Base-by-base conservation (phyloP, 768 basidiomycete genomes). In the Rhizopogon vesiculosus region DNA sequence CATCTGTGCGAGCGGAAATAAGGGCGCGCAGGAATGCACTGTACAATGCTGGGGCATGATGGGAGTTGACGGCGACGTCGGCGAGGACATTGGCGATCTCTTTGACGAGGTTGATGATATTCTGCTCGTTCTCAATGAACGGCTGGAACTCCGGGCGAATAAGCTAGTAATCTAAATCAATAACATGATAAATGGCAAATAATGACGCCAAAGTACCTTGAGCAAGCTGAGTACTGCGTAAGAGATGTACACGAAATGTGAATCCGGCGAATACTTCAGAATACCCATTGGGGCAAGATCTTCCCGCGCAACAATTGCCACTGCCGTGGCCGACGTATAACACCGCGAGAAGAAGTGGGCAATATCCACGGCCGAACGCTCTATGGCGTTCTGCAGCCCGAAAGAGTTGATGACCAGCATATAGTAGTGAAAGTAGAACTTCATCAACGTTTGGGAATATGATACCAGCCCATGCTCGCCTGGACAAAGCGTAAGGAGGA, bases 311-410 rank as follows among this genome's bases (percentile, higher is more conserved):
- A 93, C 72, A 35, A 74, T 74, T 15, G 88, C 87, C 65, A 88
- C 86, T 7, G 83, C 75, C 28, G 81, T 84, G 3, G 91, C 91
- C 8, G 83, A 79, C 3, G 81, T 77, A 67, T 93, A 85, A 57
- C 87, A 88, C 35, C 89, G 82, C 13, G 84, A 81, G 64, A 93
- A 93, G 74, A 93, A 93, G 72, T 93, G 86, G 0, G 85, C 85
- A 42, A 91, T 85, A 64, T 93, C 84, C 42, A 89, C 70, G 0
- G 80, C 72, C 3, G 82, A 78, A 18, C 82, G 80, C 70, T 96
- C 95, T 54, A 98, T 73, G n/a, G 96, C 93, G 65, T 96, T 91
- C 69, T 99, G 95, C 42, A 99, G 79, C 10, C 96, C 96, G 62
- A 99, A 99, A 1, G 95, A 96, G 66, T 97, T 94, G 56, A 98